Percentiles rank a stretch among this genome's conserved stretches.
Evolutionary conservation across 176 grass and related monocot species (phyloP).

Genomic region (Hyparrhenia diplandra): DNA sequence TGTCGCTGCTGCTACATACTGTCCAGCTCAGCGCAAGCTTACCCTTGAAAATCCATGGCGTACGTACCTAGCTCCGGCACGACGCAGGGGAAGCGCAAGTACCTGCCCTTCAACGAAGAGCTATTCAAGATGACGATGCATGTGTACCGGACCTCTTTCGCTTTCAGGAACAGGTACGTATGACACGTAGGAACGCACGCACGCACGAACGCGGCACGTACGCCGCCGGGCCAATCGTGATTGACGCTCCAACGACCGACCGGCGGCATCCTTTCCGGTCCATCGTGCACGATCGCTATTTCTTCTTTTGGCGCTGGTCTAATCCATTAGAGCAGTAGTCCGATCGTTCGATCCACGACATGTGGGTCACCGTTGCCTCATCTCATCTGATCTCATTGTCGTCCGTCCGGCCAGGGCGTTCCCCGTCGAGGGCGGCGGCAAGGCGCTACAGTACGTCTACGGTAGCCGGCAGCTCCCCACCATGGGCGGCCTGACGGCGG

Average conservation of each 20-base stretch:
- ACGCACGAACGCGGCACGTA: no score
- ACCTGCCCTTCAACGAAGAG: slow-evolving; percentile 77
- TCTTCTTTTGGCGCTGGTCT: background rate
- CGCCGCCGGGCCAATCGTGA: background rate
- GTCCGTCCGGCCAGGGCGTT: slow-evolving; percentile 45
- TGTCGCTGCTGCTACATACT: no score
- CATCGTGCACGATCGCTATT: background rate
- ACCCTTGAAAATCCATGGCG: background rate
- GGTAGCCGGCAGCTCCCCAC: slow-evolving; percentile 58
- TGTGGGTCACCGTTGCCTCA: background rate
- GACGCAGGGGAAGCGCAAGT: slow-evolving; percentile 84
- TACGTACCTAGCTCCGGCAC: slow-evolving; percentile 49
- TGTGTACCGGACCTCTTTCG: slow-evolving; percentile 71
- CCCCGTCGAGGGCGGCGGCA: slow-evolving; percentile 56
- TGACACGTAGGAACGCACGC: no score
- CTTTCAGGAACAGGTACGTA: slow-evolving; percentile 82
- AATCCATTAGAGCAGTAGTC: no score
- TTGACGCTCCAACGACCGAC: background rate
- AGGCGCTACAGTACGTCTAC: slow-evolving; percentile 81
- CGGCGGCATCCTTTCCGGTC: background rate
- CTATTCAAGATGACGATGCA: slow-evolving; percentile 79
- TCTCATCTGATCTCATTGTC: background rate
- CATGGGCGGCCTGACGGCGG: slow-evolving; percentile 55
- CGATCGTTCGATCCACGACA: background rate
- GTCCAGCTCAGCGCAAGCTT: no score